Evolutionary conservation across 2,329 filamentous ascomycete species (phyloP).

Genomic region (Aspergillus uvarum): DNA sequence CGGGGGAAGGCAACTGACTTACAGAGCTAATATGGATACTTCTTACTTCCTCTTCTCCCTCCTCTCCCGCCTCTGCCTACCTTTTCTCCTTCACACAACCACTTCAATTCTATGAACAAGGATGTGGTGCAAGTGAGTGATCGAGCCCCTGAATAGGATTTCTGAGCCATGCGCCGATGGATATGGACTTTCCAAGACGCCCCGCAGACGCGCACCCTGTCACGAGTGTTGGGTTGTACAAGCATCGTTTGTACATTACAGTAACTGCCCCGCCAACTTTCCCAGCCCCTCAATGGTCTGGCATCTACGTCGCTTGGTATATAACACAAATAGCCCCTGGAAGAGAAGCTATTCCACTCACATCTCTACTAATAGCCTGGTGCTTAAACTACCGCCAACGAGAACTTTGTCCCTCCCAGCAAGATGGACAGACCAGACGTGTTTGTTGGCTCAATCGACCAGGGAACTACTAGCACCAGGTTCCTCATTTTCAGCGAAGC

Average conservation of each 20-base stretch:
- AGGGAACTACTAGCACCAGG: conserved; percentile 83
- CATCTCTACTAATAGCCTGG: not conserved
- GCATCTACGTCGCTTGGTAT: not conserved
- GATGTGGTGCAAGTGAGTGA: not conserved
- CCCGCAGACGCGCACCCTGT: no score
- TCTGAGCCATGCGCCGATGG: no score
- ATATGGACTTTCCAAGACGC: not conserved
- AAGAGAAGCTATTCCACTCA: not conserved
- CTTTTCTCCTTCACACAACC: no score
- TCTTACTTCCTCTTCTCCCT: no score
- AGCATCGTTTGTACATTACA: not conserved
- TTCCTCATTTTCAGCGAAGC: conserved; percentile 84
- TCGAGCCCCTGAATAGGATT: not conserved
- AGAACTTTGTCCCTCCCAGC: not conserved
- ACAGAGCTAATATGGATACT: no score
- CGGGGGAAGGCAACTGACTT: no score
- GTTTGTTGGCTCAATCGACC: conserved; percentile 84
- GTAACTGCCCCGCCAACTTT: no score
- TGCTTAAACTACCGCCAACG: not conserved
- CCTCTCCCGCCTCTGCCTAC: no score
- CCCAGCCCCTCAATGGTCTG: not conserved
- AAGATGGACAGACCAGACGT: conserved; percentile 27
- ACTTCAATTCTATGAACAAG: not conserved
- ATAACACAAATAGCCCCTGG: not conserved
- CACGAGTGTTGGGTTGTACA: not conserved